Conservation (phyloP, 176 grass and related monocot species). For the Puccinellia tenuiflora region DNA sequence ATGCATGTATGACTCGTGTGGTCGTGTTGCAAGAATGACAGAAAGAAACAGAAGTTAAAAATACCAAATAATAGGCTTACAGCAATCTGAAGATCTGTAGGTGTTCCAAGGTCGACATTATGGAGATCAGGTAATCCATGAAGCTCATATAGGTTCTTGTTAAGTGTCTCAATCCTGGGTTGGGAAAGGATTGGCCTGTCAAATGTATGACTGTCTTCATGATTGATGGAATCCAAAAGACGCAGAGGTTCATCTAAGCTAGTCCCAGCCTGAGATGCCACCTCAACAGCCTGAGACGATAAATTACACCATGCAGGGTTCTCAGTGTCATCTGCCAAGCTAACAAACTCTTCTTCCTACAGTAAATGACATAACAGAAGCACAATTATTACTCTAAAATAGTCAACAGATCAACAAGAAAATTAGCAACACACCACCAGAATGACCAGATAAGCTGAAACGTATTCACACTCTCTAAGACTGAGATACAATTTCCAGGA, state of each 20-base stretch:
- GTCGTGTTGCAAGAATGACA: not conserved
- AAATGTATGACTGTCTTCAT: constrained; percentile 23
- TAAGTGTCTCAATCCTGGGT: not conserved
- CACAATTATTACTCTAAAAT: not conserved
- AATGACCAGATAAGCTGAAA: not conserved
- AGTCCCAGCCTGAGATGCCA: constrained; percentile 18
- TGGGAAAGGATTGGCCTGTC: constrained; percentile 38
- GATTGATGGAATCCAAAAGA: constrained; percentile 45
- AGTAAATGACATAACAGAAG: not conserved
- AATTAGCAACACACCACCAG: not conserved
- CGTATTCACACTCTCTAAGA: not conserved
- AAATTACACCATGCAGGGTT: constrained; percentile 41
- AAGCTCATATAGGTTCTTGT: not conserved
- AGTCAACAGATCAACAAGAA: not conserved
- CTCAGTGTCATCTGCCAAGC: constrained; percentile 28
- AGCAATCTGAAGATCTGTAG: constrained; percentile 64
- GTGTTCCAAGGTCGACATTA: constrained; percentile 43
- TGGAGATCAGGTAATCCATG: constrained; percentile 45
- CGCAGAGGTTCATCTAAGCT: constrained; percentile 41
- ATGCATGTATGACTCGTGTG: not conserved
- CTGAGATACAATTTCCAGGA: not conserved
- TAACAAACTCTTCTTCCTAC: constrained; percentile 25
- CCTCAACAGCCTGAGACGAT: constrained; percentile 30
- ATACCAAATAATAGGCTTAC: constrained; percentile 34
- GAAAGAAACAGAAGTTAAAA: not conserved